Conservation (phyloP, 805 yeast genomes). For the Kazachstania bromeliacearum region DNA sequence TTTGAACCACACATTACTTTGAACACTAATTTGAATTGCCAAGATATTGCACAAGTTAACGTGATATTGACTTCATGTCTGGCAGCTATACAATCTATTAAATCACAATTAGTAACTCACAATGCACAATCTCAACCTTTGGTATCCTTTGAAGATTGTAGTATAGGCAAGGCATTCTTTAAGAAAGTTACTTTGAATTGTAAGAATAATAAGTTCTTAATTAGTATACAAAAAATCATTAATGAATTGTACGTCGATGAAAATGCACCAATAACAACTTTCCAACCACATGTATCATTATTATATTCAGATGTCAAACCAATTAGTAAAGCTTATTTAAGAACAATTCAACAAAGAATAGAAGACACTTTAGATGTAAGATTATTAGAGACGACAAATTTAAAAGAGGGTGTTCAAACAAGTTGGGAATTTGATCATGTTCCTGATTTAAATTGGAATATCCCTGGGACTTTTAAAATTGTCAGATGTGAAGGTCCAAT, state of each 20-base stretch:
- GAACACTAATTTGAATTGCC: constrained; percentile 48
- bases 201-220: constrained; percentile 20
- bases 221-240: constrained; percentile 37
- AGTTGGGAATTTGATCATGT: constrained; percentile 16
- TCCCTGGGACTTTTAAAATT: constrained; percentile 53
- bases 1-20: constrained; percentile 75
- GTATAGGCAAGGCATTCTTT: constrained; percentile 23
- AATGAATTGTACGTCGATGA: constrained; percentile 44
- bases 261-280: constrained; percentile 34
- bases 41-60: constrained; percentile 47
- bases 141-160: constrained; percentile 19
- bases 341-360: constrained; percentile 54
- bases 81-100: constrained; percentile 44
- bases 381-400: constrained; percentile 14
- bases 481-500: constrained; percentile 67
- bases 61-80: constrained; percentile 43
- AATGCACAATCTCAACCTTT: constrained; percentile 8
- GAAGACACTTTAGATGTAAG: constrained; percentile 50
- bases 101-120: constrained; percentile 8
- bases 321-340: constrained; percentile 54
- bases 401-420: constrained; percentile 12
- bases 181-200: constrained; percentile 24
- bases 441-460: constrained; percentile 42
- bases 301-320: constrained; percentile 59
- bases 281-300: constrained; percentile 64